Percentiles rank a stretch among this genome's conserved stretches.
Conservation (phyloP, 139 green algal species). For the Chlamydomonas applanata region DNA sequence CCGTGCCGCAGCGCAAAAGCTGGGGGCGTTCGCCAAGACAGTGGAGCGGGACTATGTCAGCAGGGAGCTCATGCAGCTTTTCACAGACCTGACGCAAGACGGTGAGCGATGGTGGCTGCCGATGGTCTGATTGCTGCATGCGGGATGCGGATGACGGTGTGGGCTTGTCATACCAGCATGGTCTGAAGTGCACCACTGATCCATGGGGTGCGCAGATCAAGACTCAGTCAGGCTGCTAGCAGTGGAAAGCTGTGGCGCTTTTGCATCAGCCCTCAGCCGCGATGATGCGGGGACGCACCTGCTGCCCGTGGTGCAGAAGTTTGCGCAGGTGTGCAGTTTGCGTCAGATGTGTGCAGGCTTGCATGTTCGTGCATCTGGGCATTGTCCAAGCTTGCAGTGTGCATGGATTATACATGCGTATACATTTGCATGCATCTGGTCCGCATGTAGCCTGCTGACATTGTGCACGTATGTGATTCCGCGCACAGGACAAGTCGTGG, state of each 20-base stretch:
- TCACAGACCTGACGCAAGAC: conserved; percentile 86
- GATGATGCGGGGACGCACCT: conserved; percentile 73
- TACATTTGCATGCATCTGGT: background rate
- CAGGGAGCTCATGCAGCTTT: conserved; percentile 84
- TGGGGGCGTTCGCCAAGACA: conserved; percentile 80
- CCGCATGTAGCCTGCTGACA: background rate
- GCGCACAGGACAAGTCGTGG: conserved; percentile 94
- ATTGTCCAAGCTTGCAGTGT: background rate
- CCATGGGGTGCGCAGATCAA: conserved; percentile 70
- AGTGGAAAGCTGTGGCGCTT: conserved; percentile 84
- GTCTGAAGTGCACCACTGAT: too few relatives aligned
- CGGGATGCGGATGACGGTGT: background rate
- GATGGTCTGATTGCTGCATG: background rate
- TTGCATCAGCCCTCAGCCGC: conserved; percentile 74
- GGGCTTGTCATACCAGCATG: background rate
- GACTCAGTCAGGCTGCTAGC: conserved; percentile 96
- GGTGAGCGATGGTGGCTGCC: conserved; percentile 50
- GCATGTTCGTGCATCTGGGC: background rate
- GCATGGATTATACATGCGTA: background rate
- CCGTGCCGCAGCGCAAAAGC: conserved; percentile 81
- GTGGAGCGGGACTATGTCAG: conserved; percentile 77
- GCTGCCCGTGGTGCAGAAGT: conserved; percentile 86
- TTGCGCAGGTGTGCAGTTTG: conserved; percentile 66
- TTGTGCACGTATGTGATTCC: background rate
- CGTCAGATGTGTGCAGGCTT: background rate